Conservation (phyloP, 495 filamentous ascomycete species). For the Aspergillus conjunctus region DNA sequence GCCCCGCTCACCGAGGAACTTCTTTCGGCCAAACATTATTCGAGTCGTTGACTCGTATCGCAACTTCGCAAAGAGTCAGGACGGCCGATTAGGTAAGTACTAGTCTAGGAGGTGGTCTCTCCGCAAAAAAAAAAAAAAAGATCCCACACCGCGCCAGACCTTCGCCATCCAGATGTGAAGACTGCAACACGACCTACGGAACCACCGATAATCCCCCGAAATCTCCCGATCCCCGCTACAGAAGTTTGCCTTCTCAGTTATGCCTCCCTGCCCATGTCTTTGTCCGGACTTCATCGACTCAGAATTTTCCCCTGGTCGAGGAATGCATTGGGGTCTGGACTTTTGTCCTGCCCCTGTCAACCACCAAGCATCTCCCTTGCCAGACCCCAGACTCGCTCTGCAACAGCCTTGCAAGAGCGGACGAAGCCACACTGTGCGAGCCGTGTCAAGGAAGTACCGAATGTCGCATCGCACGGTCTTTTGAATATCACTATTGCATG, state of each 20-base stretch:
- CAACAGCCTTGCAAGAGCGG: no score
- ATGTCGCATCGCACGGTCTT: no score
- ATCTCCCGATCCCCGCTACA: slow-evolving; percentile 23
- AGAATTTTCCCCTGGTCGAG: background rate
- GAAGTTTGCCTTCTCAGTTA: no score
- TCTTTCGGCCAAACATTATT: slow-evolving; percentile 3
- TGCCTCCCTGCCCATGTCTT: slow-evolving; percentile 7
- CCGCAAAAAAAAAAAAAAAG: slow-evolving; percentile 17
- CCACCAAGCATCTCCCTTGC: background rate
- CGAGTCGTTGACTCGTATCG: background rate
- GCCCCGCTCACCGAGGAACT: slow-evolving; percentile 2
- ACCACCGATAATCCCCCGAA: slow-evolving; percentile 26
- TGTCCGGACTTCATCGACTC: slow-evolving; percentile 11
- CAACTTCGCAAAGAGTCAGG: background rate
- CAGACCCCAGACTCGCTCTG: no score
- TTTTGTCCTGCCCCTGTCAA: background rate
- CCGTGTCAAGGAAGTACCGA: no score
- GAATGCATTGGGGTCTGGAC: background rate
- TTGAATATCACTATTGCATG: background rate
- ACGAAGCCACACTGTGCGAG: no score
- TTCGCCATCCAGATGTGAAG: slow-evolving; percentile 6
- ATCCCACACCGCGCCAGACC: background rate
- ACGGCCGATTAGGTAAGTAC: slow-evolving; percentile 25
- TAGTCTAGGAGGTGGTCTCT: slow-evolving; percentile 2
- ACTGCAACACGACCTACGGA: slow-evolving; percentile 14